phyloP scores from a whole-genome alignment of 2,329 filamentous ascomycete genomes.

The Aspergillus sp. region DNA sequence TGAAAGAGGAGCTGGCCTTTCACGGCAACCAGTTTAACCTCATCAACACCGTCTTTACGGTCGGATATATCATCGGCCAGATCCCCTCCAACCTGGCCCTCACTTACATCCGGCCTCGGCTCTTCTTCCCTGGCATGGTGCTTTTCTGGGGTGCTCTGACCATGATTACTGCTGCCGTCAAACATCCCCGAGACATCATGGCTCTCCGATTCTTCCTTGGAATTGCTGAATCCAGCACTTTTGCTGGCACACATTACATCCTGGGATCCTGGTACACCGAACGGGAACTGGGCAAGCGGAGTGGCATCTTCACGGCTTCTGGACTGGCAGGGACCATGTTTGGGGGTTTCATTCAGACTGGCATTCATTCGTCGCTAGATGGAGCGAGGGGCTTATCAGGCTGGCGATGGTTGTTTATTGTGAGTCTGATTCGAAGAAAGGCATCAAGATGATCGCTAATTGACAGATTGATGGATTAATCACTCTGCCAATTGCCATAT shows the following conservation, averaged over 20 bases:
- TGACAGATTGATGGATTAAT: conserved; percentile 37
- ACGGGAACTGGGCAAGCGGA: conserved; percentile 34
- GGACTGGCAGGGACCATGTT: conserved; percentile 34
- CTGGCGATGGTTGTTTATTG: conserved; percentile 36
- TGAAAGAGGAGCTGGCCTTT: conserved; percentile 29
- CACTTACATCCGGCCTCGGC: conserved; percentile 19
- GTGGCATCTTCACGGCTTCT: conserved; percentile 30
- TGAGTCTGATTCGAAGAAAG: too few species aligned
- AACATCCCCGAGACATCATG: conserved; percentile 26
- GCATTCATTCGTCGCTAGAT: conserved; percentile 26
- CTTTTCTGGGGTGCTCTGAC: conserved; percentile 27
- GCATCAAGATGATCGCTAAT: too few species aligned
- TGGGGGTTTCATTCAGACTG: conserved; percentile 31
- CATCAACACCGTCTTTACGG: conserved; percentile 20
- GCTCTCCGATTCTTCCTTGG: conserved; percentile 36
- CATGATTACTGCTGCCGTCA: conserved; percentile 25
- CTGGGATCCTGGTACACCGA: conserved; percentile 42
- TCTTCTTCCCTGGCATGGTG: conserved; percentile 25
- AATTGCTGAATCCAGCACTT: conserved; percentile 25
- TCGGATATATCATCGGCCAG: conserved; percentile 20
- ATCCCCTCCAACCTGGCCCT: conserved; percentile 20
- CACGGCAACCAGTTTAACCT: conserved; percentile 24
- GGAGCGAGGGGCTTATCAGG: conserved; percentile 22
- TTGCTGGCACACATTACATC: conserved; percentile 33
- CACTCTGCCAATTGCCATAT: conserved; percentile 39